Evolutionary conservation across 805 yeast genomes (phyloP), one percentile per base, ranked within the genome.

Genomic region (Wickerhamiella cacticola): DNA sequence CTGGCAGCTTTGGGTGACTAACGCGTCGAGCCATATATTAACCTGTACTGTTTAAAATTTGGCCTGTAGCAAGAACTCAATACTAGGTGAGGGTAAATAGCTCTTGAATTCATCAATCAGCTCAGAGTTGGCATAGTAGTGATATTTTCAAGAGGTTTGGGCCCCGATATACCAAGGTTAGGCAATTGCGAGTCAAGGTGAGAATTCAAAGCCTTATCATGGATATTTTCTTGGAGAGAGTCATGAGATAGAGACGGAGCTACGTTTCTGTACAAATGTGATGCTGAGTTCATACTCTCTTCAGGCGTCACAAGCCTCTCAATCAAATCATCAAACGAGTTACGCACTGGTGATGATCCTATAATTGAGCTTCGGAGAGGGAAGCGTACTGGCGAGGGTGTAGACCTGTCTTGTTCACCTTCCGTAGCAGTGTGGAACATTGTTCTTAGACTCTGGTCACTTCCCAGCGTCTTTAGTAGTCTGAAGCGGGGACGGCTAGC

Each of bases 341-440:
- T 39, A 5, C n/a, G 23, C 13, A 23, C 28, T 3, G 42, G 42
- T 2, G 42, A 39, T 15, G 42, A 39, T 5, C 42, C 42, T 5
- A 39, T 39, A 5, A 23, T 39, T 5, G 42, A 39, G 21, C 42
- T 39, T 5, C 29, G 21, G 16, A 16, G 28, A 5, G 42, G 42
- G 13, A 29, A 39, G 18, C 42, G 42, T 22, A 39, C 26, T 6
- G 42, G 42, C 21, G 42, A 39, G 3, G 42, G 42, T 21, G 42
- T 39, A 7, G 42, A 39, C 16, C 29, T 15, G 19, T 39, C 42
- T 4, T 39, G 6, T 3, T 39, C 42, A 15, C 10, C 28, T 7
- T 10, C 28, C 10, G 7, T 25, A 10, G 36, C 36, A 15, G 36
- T 31, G 36, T 31, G 36, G 19, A 15, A 31, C 8, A 19, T 31